Conservation (phyloP, 306 rosid species). For the Spatholobus suberectus region DNA sequence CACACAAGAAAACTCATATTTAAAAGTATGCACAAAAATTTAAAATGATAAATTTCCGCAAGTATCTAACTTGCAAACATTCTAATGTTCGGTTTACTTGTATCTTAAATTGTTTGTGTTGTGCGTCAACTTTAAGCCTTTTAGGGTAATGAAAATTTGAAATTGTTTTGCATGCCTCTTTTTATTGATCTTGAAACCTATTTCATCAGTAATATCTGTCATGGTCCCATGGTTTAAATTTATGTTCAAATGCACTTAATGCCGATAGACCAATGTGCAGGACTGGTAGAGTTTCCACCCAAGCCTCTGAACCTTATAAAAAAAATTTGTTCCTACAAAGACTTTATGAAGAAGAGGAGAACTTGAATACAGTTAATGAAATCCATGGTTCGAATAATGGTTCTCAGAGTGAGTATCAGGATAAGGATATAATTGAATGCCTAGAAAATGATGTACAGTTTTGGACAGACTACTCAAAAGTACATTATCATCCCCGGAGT, state of each 20-base stretch:
- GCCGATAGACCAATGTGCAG: slow-evolving; percentile 57
- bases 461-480: slow-evolving; percentile 97
- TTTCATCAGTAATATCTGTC: slow-evolving; percentile 7
- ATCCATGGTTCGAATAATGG: slow-evolving; percentile 34
- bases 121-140: neutral
- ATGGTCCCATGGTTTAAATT: slow-evolving; percentile 10
- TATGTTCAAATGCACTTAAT: slow-evolving; percentile 37
- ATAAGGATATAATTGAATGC: slow-evolving; percentile 63
- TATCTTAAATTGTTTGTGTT: slow-evolving; percentile 2
- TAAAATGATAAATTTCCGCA: neutral
- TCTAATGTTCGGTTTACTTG: slow-evolving; percentile 29
- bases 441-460: slow-evolving; percentile 71
- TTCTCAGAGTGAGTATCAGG: slow-evolving; percentile 55
- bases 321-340: slow-evolving; percentile 82
- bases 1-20: slow-evolving; percentile 12
- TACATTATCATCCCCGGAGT: slow-evolving; percentile 87
- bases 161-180: neutral
- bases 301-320: slow-evolving; percentile 58
- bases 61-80: slow-evolving; percentile 4
- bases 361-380: slow-evolving; percentile 41
- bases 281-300: slow-evolving; percentile 77
- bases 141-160: slow-evolving; percentile 3
- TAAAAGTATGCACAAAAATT: slow-evolving; percentile 2
- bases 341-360: slow-evolving; percentile 67
- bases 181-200: slow-evolving; percentile 2